A percentile compares a stretch with the other conserved stretches of the same genome.
Conservation (phyloP, 202 grass and related monocot species). For the Zoysia matrella region DNA sequence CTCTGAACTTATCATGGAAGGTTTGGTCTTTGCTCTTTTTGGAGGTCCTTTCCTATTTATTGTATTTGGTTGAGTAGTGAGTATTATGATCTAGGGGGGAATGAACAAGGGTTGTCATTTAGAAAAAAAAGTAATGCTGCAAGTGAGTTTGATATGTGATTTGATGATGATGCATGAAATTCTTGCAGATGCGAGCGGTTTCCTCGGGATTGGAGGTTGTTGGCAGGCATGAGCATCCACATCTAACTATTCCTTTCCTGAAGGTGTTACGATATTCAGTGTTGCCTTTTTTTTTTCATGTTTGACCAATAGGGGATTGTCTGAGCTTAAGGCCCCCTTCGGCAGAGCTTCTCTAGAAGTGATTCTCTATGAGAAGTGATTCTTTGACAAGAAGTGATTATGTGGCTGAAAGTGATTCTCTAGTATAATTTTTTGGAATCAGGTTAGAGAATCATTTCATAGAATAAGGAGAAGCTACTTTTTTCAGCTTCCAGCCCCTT, state of each 20-base stretch:
- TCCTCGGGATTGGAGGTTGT: conserved; percentile 88
- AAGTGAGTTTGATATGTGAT: conserved; percentile 18
- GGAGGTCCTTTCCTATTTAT: conserved; percentile 7
- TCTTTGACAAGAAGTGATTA: too few relatives aligned
- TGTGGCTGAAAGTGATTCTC: too few relatives aligned
- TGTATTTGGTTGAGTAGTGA: neutral
- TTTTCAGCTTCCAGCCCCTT: too few relatives aligned
- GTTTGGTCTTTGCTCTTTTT: conserved; percentile 17
- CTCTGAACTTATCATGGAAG: conserved; percentile 14
- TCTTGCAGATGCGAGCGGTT: conserved; percentile 78
- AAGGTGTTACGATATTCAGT: conserved; percentile 61
- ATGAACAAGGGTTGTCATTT: conserved; percentile 1
- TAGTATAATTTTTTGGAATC: too few relatives aligned
- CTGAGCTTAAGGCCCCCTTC: neutral
- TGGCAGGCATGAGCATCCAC: conserved; percentile 86
- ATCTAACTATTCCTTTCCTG: conserved; percentile 93
- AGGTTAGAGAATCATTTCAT: too few relatives aligned
- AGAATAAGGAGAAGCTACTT: too few relatives aligned
- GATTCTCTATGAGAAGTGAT: too few relatives aligned
- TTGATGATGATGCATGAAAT: conserved; percentile 34
- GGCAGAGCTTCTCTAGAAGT: too few relatives aligned
- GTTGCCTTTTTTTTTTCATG: conserved; percentile 34
- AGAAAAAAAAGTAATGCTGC: conserved; percentile 7
- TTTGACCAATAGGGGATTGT: conserved; percentile 36
- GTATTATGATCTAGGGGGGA: conserved; percentile 1